These are phyloP conservation scores for Saussurea involucrata DNA, from an alignment of 129 eudicot species.

Conservation along the genomic window DNA sequence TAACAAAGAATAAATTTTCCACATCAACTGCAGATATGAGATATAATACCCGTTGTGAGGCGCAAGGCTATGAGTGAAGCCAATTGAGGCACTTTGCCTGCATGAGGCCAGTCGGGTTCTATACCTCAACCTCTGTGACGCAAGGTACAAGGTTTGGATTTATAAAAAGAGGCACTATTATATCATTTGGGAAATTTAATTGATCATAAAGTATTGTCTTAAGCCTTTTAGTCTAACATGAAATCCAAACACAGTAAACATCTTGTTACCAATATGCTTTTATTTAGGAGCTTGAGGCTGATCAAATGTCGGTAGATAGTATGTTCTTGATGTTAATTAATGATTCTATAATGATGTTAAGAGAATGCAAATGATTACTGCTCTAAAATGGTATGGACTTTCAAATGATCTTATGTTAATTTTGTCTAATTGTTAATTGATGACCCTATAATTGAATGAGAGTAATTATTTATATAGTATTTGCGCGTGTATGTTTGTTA, in stretches of 20 bases:
- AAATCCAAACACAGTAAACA: neutral
- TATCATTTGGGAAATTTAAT: neutral
- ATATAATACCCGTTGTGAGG: slow-evolving; percentile 2
- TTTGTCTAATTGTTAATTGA: neutral
- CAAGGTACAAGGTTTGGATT: neutral
- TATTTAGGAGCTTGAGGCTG: neutral
- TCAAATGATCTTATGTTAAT: neutral
- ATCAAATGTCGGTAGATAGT: neutral
- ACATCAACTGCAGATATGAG: neutral
- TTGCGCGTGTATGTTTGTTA: neutral
- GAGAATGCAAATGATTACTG: neutral
- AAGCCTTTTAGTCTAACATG: neutral
- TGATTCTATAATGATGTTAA: neutral
- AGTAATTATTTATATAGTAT: neutral
- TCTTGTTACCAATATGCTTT: neutral
- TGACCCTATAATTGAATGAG: neutral
- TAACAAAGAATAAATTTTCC: neutral
- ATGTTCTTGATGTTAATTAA: neutral
- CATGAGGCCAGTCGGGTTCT: neutral
- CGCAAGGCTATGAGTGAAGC: neutral
- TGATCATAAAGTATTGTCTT: neutral
- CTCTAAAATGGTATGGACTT: neutral
- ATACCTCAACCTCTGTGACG: neutral
- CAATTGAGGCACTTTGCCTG: neutral
- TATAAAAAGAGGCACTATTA: neutral